These are phyloP conservation scores for Thamnidium elegans DNA, from an alignment of 192 early-diverging fungal genomes.

Conservation along the genomic window DNA sequence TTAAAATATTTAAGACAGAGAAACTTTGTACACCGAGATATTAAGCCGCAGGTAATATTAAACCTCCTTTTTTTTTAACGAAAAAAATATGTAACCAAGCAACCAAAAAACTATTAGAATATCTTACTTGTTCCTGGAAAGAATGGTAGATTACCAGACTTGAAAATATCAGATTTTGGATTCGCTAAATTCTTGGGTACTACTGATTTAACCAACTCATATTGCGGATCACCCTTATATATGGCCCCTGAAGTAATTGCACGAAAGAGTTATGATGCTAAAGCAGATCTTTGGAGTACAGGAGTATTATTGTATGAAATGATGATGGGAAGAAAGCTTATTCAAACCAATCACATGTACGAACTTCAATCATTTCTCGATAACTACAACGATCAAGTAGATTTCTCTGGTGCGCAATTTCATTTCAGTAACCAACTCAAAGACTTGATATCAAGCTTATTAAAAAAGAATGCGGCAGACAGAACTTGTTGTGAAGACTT, in stretches of 20 bases:
- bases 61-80: too few relatives aligned
- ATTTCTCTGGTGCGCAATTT: too few relatives aligned
- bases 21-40: conserved; percentile 91
- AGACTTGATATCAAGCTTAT: too few relatives aligned
- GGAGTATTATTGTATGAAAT: conserved; percentile 95
- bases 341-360: conserved; percentile 71
- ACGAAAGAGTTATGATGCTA: conserved; percentile 91
- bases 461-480: too few relatives aligned
- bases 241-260: conserved; percentile 88
- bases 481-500: too few relatives aligned
- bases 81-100: too few relatives aligned
- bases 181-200: conserved; percentile 87
- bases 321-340: conserved; percentile 66
- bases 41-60: conserved; percentile 98
- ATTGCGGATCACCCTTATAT: conserved; percentile 96
- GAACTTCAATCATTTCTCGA: conserved; percentile 31
- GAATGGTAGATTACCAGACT: conserved; percentile 56
- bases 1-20: conserved; percentile 83
- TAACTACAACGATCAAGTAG: too few relatives aligned
- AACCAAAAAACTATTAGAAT: too few relatives aligned
- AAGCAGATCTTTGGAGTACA: conserved; percentile 97
- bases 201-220: conserved; percentile 82
- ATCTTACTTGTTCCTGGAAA: conserved; percentile 64
- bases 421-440: too few relatives aligned
- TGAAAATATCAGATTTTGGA: conserved; percentile 97